Evolutionary conservation across 257 asterid genomes (phyloP), one percentile per base, ranked within the genome.

Genomic region (Solanum lignicaule): DNA sequence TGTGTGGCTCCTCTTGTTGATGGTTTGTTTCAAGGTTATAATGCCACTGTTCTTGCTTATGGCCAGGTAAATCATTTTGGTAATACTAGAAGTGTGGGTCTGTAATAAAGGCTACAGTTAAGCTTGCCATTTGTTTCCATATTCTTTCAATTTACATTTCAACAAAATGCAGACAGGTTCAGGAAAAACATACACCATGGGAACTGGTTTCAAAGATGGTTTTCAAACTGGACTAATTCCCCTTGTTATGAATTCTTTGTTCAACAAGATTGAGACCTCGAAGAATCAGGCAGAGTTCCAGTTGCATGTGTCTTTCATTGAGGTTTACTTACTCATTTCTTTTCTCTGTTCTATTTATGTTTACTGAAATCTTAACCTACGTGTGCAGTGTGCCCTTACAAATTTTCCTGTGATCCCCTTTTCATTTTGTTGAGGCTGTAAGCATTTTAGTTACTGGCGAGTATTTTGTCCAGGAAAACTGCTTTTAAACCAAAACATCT

Each of bases 21-120:
- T 88, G 98, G 99, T 78, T 91, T 97, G 91, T 96, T 97, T 90
- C 99, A 97, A 93, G 99, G 99, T 87, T 97, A 96, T 83, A 97
- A 97, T 92, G 99, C 99, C 15, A 97, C 99, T 66, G 99, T 97
- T 91, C 95, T 97, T 85, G 99, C 99, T 85, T 97, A 97, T 69
- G 99, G 99, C 20, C 99, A 97, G 98, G 99, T 97, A 91, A 88
- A 38, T 65, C 72, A 20, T 43, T 87, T 68, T 25, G 31, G 72
- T 68, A 48, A 69, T 11, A 10, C 31, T 46, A 84, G 27, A 82
- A 72, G 8, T 46, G 35, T 85, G 36, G 55, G 36, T 82, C 72
- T 62, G 25, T 75, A 39, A 52, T 41, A 20, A 12, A 85, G 21
- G 60, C 36, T 46, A 35, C 76, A 36, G 41, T 21, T 43, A 58